Conservation (phyloP, 768 basidiomycete species). For the Suillus cothurnatus region DNA sequence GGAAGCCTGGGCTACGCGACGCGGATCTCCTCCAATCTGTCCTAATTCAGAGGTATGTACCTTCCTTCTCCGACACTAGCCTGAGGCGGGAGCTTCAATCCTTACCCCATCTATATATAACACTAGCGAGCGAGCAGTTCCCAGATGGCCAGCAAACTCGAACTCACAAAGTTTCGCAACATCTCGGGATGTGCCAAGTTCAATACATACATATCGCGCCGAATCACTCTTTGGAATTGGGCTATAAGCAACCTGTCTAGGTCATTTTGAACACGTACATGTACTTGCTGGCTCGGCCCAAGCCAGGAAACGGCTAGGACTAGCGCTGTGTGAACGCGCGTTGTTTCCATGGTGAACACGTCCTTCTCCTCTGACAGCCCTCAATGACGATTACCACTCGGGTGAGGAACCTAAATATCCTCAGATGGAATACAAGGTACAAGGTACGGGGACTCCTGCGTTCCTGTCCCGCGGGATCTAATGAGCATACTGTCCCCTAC, state of each 20-base stretch:
- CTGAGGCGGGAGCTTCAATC: not conserved
- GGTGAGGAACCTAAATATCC: not conserved
- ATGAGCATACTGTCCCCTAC: not conserved
- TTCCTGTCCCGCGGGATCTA: conserved; percentile 3
- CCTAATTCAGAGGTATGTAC: not conserved
- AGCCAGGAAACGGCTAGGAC: not conserved
- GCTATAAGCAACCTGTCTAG: not conserved
- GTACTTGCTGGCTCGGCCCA: not conserved
- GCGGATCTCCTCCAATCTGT: not conserved
- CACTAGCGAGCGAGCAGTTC: not conserved
- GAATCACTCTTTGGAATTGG: not conserved
- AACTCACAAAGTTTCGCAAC: not conserved
- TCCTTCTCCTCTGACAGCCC: not conserved
- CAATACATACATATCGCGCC: not conserved
- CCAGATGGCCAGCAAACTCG: not conserved
- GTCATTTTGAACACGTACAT: not conserved
- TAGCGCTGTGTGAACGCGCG: not conserved
- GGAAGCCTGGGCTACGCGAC: not conserved
- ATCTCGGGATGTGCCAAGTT: not conserved
- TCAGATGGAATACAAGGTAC: not conserved
- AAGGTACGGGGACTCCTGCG: not conserved
- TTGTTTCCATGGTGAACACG: conserved; percentile 1
- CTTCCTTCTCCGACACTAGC: not conserved
- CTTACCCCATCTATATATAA: not conserved
- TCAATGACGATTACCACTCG: not conserved